phyloP scores from a whole-genome alignment of 2,329 filamentous ascomycete genomes.

The Mollisiaceae sp. region DNA sequence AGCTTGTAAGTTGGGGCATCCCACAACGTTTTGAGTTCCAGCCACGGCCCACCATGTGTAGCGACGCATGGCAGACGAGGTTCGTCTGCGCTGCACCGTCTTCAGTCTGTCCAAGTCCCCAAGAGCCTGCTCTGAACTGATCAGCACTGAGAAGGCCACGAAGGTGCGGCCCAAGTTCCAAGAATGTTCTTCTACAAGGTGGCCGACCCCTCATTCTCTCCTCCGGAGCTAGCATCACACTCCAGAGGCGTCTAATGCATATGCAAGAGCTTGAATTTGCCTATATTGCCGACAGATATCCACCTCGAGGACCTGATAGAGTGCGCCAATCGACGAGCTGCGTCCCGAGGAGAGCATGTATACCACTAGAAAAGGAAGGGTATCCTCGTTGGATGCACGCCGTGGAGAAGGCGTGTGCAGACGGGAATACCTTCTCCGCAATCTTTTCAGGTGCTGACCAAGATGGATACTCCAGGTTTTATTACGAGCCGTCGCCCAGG shows the following conservation, averaged over 20 bases:
- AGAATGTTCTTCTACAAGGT: slow-evolving; percentile 6
- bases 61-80: slow-evolving; percentile 6
- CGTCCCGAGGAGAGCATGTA: slow-evolving; percentile 13
- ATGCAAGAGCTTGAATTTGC: slow-evolving; percentile 16
- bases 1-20: neutral
- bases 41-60: slow-evolving; percentile 1
- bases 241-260: slow-evolving; percentile 7
- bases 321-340: slow-evolving; percentile 15
- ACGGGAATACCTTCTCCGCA: slow-evolving; percentile 21
- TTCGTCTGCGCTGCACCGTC: neutral
- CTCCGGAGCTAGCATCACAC: slow-evolving; percentile 1
- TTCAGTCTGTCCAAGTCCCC: neutral
- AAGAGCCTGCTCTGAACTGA: neutral
- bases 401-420: slow-evolving; percentile 11
- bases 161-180: slow-evolving; percentile 2
- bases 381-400: neutral
- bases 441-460: slow-evolving; percentile 18
- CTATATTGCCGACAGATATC: slow-evolving; percentile 17
- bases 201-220: slow-evolving; percentile 16
- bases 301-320: slow-evolving; percentile 1
- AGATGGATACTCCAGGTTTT: slow-evolving; percentile 16
- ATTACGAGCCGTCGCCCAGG: slow-evolving; percentile 8
- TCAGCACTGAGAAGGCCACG: neutral
- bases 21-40: slow-evolving; percentile 5
- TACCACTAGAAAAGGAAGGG: slow-evolving; percentile 11